Evolutionary conservation across 345 rosid species (phyloP).

Genomic region (Ceriops tagal): DNA sequence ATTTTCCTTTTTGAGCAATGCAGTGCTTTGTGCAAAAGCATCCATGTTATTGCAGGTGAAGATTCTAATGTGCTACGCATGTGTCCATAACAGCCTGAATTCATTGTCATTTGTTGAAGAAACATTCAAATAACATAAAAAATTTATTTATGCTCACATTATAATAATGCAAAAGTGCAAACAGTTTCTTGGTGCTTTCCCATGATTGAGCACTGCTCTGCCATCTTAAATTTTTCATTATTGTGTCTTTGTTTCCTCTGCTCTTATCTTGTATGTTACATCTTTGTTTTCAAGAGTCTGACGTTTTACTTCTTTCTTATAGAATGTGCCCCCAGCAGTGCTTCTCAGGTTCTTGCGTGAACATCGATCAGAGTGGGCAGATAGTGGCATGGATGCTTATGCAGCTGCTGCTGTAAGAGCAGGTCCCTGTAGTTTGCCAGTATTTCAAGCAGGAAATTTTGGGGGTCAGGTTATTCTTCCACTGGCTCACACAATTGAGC

Average conservation of each 20-base stretch:
- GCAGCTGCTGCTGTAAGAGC: conserved; percentile 90
- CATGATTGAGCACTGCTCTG: not conserved
- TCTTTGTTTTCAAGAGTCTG: not conserved
- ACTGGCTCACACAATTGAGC: conserved; percentile 87
- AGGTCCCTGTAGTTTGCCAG: conserved; percentile 81
- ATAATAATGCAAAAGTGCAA: not conserved
- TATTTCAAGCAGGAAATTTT: conserved; percentile 76
- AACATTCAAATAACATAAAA: too few relatives aligned
- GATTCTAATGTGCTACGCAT: not conserved
- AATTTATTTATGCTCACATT: not conserved
- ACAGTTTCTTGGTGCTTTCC: not conserved
- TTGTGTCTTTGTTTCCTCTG: not conserved
- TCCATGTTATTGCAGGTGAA: conserved; percentile 96
- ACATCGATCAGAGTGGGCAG: conserved; percentile 99
- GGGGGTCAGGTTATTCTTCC: conserved; percentile 97
- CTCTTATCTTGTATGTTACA: not conserved
- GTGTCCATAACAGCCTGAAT: not conserved
- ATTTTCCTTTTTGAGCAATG: conserved; percentile 73
- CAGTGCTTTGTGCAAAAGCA: conserved; percentile 92
- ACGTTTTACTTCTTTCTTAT: conserved; percentile 8
- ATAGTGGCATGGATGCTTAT: conserved; percentile 91
- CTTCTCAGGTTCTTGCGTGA: conserved; percentile 93
- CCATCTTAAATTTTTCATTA: not conserved
- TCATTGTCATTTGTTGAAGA: too few relatives aligned
- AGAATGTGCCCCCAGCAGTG: conserved; percentile 97